A percentile compares a stretch with the other conserved stretches of the same genome.
Evolutionary conservation across 768 basidiomycete genomes (phyloP).

Genomic region (Pleurotus pulmonarius): DNA sequence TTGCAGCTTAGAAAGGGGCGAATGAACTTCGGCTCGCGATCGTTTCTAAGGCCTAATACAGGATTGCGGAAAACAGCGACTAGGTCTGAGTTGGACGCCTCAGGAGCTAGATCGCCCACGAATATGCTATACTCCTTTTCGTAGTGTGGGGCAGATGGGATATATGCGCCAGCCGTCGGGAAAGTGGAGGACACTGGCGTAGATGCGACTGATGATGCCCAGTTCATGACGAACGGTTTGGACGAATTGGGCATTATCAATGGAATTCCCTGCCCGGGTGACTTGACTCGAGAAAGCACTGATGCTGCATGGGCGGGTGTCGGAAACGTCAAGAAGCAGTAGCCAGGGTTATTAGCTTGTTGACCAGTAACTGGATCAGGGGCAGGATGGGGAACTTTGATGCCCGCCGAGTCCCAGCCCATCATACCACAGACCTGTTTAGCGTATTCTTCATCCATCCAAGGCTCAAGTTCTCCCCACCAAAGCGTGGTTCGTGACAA

Average conservation of each 20-base stretch:
- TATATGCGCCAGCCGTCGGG: conserved; percentile 16
- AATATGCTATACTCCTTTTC: conserved; percentile 92
- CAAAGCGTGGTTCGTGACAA: conserved; percentile 63
- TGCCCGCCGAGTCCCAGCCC: conserved; percentile 78
- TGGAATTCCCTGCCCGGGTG: conserved; percentile 33
- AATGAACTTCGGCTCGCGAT: conserved; percentile 86
- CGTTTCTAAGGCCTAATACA: conserved; percentile 78
- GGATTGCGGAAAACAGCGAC: conserved; percentile 91
- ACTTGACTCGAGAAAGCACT: conserved; percentile 66
- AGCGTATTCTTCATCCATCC: conserved; percentile 97
- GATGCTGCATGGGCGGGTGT: conserved; percentile 64
- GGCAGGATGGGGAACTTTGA: conserved; percentile 66
- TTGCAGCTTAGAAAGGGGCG: conserved; percentile 88
- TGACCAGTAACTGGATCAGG: conserved; percentile 56
- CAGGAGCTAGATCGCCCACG: conserved; percentile 89
- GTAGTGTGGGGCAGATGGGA: conserved; percentile 49
- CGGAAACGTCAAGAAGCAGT: conserved; percentile 86
- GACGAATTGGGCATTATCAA: conserved; percentile 84
- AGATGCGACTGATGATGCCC: conserved; percentile 49
- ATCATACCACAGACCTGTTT: conserved; percentile 83
- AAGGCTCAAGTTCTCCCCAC: conserved; percentile 88
- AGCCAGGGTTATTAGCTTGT: conserved; percentile 80
- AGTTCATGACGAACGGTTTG: conserved; percentile 78
- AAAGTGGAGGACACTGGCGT: conserved; percentile 29
- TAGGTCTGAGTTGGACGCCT: conserved; percentile 93